Percentiles rank a stretch among this genome's conserved stretches.
Conservation (phyloP, 768 basidiomycete genomes). For the Russula brevipes region DNA sequence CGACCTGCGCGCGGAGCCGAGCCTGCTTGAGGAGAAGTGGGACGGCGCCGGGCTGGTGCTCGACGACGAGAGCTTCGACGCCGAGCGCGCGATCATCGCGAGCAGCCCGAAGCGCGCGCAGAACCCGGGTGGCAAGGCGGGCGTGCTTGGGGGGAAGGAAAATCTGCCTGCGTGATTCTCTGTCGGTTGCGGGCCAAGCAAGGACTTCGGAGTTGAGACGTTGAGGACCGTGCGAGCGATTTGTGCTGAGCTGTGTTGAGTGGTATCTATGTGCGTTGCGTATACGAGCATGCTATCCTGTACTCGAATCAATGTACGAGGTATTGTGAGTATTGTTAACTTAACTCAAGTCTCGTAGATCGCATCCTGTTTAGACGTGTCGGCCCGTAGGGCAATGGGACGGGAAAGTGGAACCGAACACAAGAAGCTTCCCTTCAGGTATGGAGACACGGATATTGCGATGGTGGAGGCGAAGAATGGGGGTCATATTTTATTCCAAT, state of each 20-base stretch:
- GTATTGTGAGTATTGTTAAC: background rate
- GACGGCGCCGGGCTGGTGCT: constrained; percentile 26
- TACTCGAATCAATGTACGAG: constrained; percentile 2
- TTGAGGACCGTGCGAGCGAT: background rate
- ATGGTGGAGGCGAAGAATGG: no score
- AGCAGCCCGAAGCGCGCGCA: constrained; percentile 28
- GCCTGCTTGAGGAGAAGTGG: constrained; percentile 36
- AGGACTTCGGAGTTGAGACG: background rate
- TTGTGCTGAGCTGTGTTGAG: background rate
- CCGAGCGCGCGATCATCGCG: constrained; percentile 24
- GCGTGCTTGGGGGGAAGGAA: constrained; percentile 47
- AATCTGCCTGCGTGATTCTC: constrained; percentile 33
- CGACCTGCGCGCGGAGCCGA: constrained; percentile 33
- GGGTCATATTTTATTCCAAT: no score
- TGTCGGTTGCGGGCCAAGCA: background rate
- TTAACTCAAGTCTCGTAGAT: no score
- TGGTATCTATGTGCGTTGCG: background rate
- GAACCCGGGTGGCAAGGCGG: constrained; percentile 34
- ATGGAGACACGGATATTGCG: no score
- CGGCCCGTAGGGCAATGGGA: no score
- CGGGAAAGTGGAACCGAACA: no score
- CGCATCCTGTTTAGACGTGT: no score
- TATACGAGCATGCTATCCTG: constrained; percentile 6
- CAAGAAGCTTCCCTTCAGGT: no score
- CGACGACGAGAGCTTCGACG: constrained; percentile 34